Conservation (phyloP, 139 green algal genomes). For the Volvox reticuliferus region DNA sequence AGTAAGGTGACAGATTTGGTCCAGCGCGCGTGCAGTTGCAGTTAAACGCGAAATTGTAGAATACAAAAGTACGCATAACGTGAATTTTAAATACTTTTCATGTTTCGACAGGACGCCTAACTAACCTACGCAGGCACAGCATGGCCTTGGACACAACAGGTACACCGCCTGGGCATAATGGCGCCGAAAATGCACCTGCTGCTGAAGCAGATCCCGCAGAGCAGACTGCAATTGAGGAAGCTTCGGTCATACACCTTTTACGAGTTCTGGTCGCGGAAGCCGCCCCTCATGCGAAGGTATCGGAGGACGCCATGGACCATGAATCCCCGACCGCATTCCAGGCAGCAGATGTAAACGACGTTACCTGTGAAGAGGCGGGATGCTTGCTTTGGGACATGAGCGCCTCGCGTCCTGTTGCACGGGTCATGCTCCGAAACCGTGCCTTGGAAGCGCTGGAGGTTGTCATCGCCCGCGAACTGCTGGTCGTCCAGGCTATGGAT, state of each 20-base stretch:
- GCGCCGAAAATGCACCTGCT: not conserved
- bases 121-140: not conserved
- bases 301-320: not conserved
- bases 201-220: not conserved
- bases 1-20: no score
- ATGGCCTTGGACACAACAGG: not conserved
- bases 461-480: not conserved
- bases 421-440: not conserved
- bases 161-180: not conserved
- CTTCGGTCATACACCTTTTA: conserved; percentile 21
- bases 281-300: not conserved
- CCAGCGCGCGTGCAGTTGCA: no score
- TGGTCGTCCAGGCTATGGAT: not conserved
- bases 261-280: conserved; percentile 13
- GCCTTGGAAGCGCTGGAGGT: conserved; percentile 19
- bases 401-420: not conserved
- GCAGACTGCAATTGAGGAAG: conserved; percentile 26
- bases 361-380: conserved; percentile 23
- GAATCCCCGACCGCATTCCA: not conserved
- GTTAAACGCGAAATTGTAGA: no score
- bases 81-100: no score
- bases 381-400: conserved; percentile 47
- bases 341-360: not conserved
- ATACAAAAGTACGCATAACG: no score
- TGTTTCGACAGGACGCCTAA: no score